Percentiles rank a stretch among this genome's conserved stretches.
phyloP scores from a whole-genome alignment of 805 yeast species.

The Metschnikowia cerradonensis region DNA sequence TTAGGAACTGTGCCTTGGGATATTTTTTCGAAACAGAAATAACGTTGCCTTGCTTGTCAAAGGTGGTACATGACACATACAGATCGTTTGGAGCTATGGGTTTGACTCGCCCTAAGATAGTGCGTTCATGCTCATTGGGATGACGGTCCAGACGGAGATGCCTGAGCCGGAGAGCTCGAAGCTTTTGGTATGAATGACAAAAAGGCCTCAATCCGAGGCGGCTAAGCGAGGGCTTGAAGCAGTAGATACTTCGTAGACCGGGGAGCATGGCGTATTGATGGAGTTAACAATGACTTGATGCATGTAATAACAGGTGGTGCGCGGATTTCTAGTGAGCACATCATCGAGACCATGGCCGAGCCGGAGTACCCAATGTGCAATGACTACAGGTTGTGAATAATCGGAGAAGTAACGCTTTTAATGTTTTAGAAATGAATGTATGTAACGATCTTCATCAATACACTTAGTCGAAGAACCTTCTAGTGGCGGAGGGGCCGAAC shows the following conservation, averaged over 20 bases:
- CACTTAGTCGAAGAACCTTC: conserved; percentile 82
- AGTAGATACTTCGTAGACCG: neutral
- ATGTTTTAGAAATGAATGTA: conserved; percentile 4
- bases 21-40: conserved; percentile 66
- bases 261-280: neutral
- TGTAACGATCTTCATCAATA: conserved; percentile 1
- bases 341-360: neutral
- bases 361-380: neutral
- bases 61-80: conserved; percentile 74
- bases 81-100: conserved; percentile 48
- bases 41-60: conserved; percentile 67
- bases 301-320: neutral
- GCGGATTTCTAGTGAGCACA: neutral
- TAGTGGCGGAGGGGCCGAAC: conserved; percentile 77
- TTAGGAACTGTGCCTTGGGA: conserved; percentile 67
- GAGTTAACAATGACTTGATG: neutral
- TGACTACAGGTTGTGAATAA: neutral
- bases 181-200: neutral
- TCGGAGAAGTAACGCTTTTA: neutral
- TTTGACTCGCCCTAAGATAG: conserved; percentile 21
- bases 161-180: neutral
- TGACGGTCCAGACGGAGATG: neutral
- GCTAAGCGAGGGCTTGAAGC: neutral
- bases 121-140: conserved; percentile 3
- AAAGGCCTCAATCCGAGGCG: neutral